Evolutionary conservation across 805 yeast species (phyloP).

Genomic region (Teunomyces panamensis): DNA sequence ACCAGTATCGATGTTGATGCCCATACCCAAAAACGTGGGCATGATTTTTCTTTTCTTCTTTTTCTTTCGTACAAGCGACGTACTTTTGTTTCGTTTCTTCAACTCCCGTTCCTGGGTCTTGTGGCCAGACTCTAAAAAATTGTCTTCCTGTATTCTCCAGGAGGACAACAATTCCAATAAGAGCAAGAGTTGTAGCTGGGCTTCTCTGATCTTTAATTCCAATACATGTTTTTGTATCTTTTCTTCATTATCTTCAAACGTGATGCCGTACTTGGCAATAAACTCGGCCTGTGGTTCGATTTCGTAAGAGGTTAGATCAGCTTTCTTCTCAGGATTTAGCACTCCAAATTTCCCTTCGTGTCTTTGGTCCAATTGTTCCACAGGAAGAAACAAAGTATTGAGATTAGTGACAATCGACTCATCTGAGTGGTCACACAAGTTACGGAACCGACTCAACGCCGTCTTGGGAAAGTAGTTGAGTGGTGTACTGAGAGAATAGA

Average conservation of each 20-base stretch:
- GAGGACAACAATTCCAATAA: conserved; percentile 43
- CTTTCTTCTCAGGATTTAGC: conserved; percentile 6
- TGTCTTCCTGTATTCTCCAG: conserved; percentile 33
- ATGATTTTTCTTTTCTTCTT: conserved; percentile 25
- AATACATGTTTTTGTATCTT: conserved; percentile 26
- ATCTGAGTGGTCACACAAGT: conserved; percentile 34
- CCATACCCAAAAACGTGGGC: conserved; percentile 45
- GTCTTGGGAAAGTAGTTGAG: conserved; percentile 48
- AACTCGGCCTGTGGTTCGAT: conserved; percentile 20
- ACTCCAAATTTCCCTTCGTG: conserved; percentile 35
- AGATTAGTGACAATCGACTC: conserved; percentile 20
- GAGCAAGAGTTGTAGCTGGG: conserved; percentile 52
- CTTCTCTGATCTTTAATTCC: conserved; percentile 51
- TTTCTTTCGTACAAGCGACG: conserved; percentile 20
- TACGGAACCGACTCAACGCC: conserved; percentile 44
- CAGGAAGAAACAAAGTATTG: conserved; percentile 26
- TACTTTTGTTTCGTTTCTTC: conserved; percentile 16
- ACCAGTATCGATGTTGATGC: conserved; percentile 16
- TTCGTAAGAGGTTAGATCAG: conserved; percentile 13
- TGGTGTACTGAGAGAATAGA: conserved; percentile 40
- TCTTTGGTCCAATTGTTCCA: conserved; percentile 42
- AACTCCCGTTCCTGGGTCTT: conserved; percentile 29
- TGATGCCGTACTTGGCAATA: conserved; percentile 14
- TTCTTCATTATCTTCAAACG: conserved; percentile 19
- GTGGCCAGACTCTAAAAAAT: conserved; percentile 24